These are phyloP conservation scores for Mycocentrospora acerina DNA, from an alignment of 2,329 filamentous ascomycete species.

Conservation along the genomic window DNA sequence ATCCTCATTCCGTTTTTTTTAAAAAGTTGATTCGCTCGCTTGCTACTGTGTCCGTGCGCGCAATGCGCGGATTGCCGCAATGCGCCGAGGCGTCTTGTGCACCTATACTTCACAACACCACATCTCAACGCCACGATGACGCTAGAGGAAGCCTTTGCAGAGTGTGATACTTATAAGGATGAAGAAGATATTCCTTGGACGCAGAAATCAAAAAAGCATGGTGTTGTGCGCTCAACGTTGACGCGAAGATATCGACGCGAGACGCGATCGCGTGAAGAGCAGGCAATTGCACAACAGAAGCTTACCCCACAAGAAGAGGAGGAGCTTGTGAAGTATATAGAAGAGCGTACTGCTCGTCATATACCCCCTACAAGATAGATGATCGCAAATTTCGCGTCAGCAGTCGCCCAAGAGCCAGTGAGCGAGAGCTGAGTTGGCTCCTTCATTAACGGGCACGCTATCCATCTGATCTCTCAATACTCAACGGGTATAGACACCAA, in stretches of 20 bases:
- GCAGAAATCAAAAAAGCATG: constrained; percentile 1
- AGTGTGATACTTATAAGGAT: neutral
- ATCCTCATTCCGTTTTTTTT: no score
- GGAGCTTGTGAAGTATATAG: constrained; percentile 5
- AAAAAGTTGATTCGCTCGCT: no score
- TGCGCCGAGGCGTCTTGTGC: no score
- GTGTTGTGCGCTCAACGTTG: constrained; percentile 1
- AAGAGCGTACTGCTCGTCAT: neutral
- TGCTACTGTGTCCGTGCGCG: no score
- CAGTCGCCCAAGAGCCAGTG: constrained; percentile 1
- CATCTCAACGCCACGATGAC: constrained; percentile 1
- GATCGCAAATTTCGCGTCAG: neutral
- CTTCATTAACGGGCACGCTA: no score
- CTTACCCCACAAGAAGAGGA: neutral
- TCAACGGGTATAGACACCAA: constrained; percentile 3
- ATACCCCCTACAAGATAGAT: constrained; percentile 3
- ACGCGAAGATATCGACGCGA: neutral
- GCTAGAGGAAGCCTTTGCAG: constrained; percentile 2
- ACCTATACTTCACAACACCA: no score
- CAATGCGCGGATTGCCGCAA: no score
- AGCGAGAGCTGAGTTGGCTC: no score
- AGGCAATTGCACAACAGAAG: neutral
- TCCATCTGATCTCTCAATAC: constrained; percentile 6
- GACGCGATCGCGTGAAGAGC: neutral
- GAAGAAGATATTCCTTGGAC: neutral